Evolutionary conservation across 345 rosid species (phyloP), one percentile per base, ranked within the genome.

Genomic region (Eucalyptus marginata): DNA sequence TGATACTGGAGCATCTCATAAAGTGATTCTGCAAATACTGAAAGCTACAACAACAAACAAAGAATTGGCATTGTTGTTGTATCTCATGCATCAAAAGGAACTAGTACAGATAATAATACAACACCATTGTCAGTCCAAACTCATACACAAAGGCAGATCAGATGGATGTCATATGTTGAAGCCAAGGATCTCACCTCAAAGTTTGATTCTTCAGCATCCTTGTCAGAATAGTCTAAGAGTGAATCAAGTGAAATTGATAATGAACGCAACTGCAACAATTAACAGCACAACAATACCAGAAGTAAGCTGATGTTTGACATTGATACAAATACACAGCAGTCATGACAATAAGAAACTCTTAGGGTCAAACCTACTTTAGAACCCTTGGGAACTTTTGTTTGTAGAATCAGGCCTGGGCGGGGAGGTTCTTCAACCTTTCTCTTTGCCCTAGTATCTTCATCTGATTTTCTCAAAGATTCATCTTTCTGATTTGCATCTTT

Each of bases 1-100:
- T 97, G 97, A 93, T 95, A 92, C 91, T 98, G 99, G 87, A 98
- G 96, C 99, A 96, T 96, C 93, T 98, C 99, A 91, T 93, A 95
- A 40, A 98, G 92, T 18, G 97, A 90, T 92, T 98, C 99, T 9
- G 98, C 99, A 95, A 98, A 98, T 93, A 98, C 90, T 31, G 99
- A 96, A 88, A 98, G 93, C 99, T 97, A 95, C 94, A 93, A 88
- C 59, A 47, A 36, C 52, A 81, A 64, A 81, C 87, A 87, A 25
- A 59, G 68, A 51, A 54, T 76, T 40, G 76, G 36, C 36, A 64
- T 27, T 58, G 79, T 54, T 20, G 66, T 43, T 11, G 44, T 49
- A 64, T 29, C 22, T 9, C 22, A 27, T 29, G 51, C 79, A 87
- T 36, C 83, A 36, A 36, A 66, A 76, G 47, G 83, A 76, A 76